These are phyloP conservation scores for Castanea sativa DNA, from an alignment of 306 rosid species.

Conservation along the genomic window DNA sequence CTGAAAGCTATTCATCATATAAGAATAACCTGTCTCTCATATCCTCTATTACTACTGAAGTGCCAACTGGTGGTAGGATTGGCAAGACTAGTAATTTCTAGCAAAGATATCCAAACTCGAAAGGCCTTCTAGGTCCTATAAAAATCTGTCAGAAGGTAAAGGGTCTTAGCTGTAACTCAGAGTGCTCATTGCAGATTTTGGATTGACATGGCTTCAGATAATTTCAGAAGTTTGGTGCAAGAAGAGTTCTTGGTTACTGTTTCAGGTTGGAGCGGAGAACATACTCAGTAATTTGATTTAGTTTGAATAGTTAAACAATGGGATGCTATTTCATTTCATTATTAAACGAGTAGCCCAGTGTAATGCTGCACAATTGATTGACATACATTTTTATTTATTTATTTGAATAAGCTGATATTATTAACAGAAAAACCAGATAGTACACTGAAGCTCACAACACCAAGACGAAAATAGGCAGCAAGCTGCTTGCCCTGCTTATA, in stretches of 20 bases:
- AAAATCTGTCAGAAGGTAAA: constrained; percentile 50
- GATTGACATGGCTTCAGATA: constrained; percentile 32
- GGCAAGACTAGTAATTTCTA: too few species aligned
- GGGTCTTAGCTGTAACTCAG: constrained; percentile 36
- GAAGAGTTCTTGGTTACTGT: constrained; percentile 1
- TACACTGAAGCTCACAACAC: too few species aligned
- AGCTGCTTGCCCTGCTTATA: too few species aligned
- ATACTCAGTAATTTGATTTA: not conserved
- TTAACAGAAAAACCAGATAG: too few species aligned
- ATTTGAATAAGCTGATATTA: too few species aligned
- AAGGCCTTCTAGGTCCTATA: constrained; percentile 64
- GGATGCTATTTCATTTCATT: not conserved
- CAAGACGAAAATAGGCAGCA: too few species aligned
- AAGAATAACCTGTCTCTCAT: constrained; percentile 58
- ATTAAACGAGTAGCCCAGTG: not conserved
- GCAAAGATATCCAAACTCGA: constrained; percentile 51
- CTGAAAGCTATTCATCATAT: constrained; percentile 78
- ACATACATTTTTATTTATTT: too few species aligned
- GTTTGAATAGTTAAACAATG: not conserved
- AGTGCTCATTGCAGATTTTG: too few species aligned
- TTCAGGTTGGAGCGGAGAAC: too few species aligned
- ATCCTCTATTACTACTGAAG: constrained; percentile 44
- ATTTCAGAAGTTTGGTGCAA: not conserved
- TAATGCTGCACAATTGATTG: not conserved
- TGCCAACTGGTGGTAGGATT: not conserved